phyloP scores from a whole-genome alignment of 495 filamentous ascomycete species.

The Aspergillus homomorphus region DNA sequence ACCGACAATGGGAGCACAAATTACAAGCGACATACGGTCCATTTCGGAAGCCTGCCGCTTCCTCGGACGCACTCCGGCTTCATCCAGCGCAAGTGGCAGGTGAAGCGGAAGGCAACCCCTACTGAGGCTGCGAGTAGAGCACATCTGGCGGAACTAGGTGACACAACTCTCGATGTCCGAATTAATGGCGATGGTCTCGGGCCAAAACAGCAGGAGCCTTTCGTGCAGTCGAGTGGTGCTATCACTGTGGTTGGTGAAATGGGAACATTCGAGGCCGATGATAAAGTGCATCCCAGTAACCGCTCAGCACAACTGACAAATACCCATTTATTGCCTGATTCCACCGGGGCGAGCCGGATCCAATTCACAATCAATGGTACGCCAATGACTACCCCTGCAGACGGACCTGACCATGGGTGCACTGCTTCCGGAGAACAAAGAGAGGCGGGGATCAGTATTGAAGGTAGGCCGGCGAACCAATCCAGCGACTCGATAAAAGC shows the following conservation, averaged over 20 bases:
- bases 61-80: not conserved
- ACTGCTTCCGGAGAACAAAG: not conserved
- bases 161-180: no score
- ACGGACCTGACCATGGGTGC: not conserved
- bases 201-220: no score
- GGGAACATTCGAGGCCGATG: not conserved
- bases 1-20: not conserved
- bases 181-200: no score
- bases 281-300: no score
- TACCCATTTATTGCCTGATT: no score
- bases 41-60: conserved; percentile 9
- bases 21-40: conserved; percentile 1
- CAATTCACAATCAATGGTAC: conserved; percentile 1
- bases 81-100: conserved; percentile 1
- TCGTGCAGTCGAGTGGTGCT: no score
- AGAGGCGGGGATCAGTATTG: not conserved
- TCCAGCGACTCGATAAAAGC: no score
- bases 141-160: not conserved
- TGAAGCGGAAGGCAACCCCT: conserved; percentile 9
- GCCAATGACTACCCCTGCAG: not conserved
- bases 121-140: not conserved
- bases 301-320: no score
- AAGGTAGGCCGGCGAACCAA: no score
- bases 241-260: not conserved
- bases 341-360: conserved; percentile 1